Conservation (phyloP, 2,329 filamentous ascomycete genomes). For the Penicillium sp. region DNA sequence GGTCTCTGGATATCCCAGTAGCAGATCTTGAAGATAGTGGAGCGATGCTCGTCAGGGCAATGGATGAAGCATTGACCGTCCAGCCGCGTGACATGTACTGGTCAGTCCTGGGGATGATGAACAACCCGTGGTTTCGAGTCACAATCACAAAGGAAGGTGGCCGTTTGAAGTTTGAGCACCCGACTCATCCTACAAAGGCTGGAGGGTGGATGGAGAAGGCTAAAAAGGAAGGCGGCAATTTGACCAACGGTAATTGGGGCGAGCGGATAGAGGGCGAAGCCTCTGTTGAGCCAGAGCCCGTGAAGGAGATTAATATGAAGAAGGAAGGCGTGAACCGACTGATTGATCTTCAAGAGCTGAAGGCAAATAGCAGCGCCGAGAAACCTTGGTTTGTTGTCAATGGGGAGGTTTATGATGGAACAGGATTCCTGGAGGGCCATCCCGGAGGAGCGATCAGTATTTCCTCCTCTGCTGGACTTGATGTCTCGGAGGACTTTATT, state of each 20-base stretch:
- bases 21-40: conserved; percentile 61
- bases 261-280: conserved; percentile 60
- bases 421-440: conserved; percentile 73
- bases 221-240: conserved; percentile 76
- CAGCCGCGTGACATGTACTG: conserved; percentile 95
- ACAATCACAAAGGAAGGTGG: conserved; percentile 68
- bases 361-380: conserved; percentile 62
- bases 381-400: conserved; percentile 86
- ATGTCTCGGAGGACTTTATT: conserved; percentile 84
- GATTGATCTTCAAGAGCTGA: conserved; percentile 71
- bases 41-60: conserved; percentile 77
- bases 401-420: conserved; percentile 86
- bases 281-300: conserved; percentile 47
- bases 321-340: conserved; percentile 62
- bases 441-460: conserved; percentile 87
- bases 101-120: conserved; percentile 96
- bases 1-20: conserved; percentile 68
- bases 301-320: conserved; percentile 73
- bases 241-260: conserved; percentile 82
- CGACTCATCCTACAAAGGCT: conserved; percentile 74
- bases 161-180: conserved; percentile 76
- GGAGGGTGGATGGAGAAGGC: conserved; percentile 94
- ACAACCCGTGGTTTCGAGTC: conserved; percentile 89
- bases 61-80: conserved; percentile 85
- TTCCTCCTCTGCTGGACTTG: conserved; percentile 73